Evolutionary conservation across 148 eudicot genomes (phyloP).

Genomic region (Cornus florida): DNA sequence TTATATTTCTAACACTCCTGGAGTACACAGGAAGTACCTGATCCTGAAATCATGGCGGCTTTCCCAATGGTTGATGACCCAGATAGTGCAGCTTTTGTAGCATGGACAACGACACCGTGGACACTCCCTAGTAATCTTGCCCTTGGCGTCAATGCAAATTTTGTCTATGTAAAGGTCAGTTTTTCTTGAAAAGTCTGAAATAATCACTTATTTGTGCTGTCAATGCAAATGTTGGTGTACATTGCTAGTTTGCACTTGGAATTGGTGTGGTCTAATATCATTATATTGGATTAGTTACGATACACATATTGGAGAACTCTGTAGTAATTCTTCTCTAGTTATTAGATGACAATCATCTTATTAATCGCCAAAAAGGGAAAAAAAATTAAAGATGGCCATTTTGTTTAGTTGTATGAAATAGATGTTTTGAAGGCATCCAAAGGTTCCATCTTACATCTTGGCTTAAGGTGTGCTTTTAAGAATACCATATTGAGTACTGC

Average conservation of each 20-base stretch:
- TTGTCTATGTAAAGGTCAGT: conserved; percentile 78
- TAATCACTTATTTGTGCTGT: neutral
- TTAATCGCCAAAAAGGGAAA: too few relatives aligned
- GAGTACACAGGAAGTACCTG: conserved; percentile 74
- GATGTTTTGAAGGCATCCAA: neutral
- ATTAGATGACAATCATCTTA: neutral
- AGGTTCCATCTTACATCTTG: neutral
- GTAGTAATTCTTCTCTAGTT: neutral
- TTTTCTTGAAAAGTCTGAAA: neutral
- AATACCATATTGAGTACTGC: neutral
- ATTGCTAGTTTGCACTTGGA: too few relatives aligned
- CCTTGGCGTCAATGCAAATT: conserved; percentile 85
- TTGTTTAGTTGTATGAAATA: neutral
- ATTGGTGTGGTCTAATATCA: neutral
- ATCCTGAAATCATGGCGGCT: conserved; percentile 87
- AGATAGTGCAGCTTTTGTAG: conserved; percentile 78
- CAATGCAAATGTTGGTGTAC: too few relatives aligned
- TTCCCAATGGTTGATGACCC: conserved; percentile 79
- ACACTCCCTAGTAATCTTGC: conserved; percentile 96
- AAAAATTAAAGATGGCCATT: neutral
- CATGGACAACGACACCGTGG: conserved; percentile 99
- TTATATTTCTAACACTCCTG: conserved; percentile 1
- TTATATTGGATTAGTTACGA: neutral
- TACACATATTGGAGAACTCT: neutral
- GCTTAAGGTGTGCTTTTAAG: neutral